Evolutionary conservation across 306 rosid species (phyloP).

Genomic region (Prunus dulcis): DNA sequence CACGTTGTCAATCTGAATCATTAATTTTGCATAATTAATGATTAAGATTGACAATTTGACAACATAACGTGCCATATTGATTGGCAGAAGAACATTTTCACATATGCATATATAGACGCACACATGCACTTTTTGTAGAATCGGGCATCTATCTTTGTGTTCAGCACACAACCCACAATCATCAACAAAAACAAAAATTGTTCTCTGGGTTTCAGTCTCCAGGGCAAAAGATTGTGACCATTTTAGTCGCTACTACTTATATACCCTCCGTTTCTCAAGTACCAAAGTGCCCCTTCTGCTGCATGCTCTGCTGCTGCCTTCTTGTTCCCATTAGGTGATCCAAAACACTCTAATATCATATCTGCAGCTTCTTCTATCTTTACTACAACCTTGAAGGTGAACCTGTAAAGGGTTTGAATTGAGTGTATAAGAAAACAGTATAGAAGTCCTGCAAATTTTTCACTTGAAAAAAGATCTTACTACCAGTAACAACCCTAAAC

Average conservation of each 20-base stretch:
- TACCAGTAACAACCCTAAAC: too few species aligned
- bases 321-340: conserved; percentile 53
- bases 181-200: neutral
- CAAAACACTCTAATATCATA: conserved; percentile 47
- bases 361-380: conserved; percentile 58
- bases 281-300: conserved; percentile 84
- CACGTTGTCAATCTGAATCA: neutral
- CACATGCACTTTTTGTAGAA: neutral
- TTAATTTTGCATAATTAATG: neutral
- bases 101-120: neutral
- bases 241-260: conserved; percentile 2
- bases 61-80: neutral
- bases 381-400: conserved; percentile 56
- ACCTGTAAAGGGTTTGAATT: conserved; percentile 40
- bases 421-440: neutral
- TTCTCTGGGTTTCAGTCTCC: neutral
- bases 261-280: conserved; percentile 53
- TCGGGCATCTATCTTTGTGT: neutral
- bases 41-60: neutral
- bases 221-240: neutral
- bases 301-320: conserved; percentile 79
- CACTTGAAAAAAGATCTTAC: neutral
- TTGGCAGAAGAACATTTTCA: neutral
- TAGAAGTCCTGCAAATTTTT: neutral
- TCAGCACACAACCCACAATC: neutral